Evolutionary conservation across 805 yeast genomes (phyloP), one percentile per base, ranked within the genome.

Genomic region (Schizosaccharomyces pombe): DNA sequence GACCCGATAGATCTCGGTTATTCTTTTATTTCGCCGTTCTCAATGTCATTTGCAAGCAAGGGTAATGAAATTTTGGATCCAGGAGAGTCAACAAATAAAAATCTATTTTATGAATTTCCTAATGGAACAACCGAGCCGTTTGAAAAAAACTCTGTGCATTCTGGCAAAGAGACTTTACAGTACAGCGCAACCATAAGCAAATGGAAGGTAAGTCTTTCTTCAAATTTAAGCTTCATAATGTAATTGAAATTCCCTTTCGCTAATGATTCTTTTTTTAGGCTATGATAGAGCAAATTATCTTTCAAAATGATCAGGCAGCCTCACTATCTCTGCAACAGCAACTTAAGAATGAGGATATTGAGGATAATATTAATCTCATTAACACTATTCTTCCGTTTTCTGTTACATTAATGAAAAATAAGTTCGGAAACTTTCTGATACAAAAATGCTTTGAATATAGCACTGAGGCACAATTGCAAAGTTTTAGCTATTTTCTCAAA

Each of bases 341-440:
- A 55, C 63, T 70, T 32, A 64, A 63, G 52, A 56, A 57, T 2
- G 62, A 67, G 12, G 56, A 59, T 24, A 57, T 59, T 1, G 64
- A 58, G 1, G 22, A 16, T 19, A 37, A 37, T 19, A 19, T 16
- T 37, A 24, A 8, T 11, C 43, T 37, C 22, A 37, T 37, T 16
- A 68, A 68, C 53, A 63, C 64, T 2, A 64, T 69, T 16, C 56
- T 59, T 19, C 62, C 58, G 3, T 61, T 62, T 16, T 59, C 64
- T 5, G 60, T 60, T 47, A 56, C 54, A n/a, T 62, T 69, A 9
- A 69, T 69, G 69, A 56, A 61, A 32, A 69, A 70, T 58, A 58
- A 69, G 29, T 69, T 69, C 56, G 73, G 73, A 4, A 69, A 69
- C 58, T 69, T 69, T 54, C 61, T 69, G 12, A 65, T 69, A 4